Percentiles rank a stretch among this genome's conserved stretches.
Conservation (phyloP, 2,329 filamentous ascomycete genomes). For the Rutstroemia sp. region DNA sequence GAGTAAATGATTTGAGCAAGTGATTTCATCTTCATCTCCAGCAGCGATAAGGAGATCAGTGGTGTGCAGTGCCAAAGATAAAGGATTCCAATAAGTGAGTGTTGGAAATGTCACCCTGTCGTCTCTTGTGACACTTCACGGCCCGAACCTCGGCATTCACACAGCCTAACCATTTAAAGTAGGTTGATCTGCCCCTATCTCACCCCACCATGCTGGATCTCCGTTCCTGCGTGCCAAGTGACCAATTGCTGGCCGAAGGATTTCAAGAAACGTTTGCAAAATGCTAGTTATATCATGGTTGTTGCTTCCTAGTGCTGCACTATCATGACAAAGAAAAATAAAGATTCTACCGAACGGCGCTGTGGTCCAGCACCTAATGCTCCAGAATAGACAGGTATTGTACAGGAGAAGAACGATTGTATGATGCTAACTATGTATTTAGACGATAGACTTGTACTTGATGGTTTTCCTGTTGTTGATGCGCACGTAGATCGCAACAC, state of each 20-base stretch:
- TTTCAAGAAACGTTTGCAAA: too few relatives aligned
- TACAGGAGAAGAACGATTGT: not conserved
- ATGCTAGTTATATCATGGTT: too few relatives aligned
- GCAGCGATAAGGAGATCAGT: not conserved
- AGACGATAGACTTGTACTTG: slow-evolving; percentile 27
- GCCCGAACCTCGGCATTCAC: not conserved
- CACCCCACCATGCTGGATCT: not conserved
- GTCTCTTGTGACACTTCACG: not conserved
- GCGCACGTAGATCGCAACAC: slow-evolving; percentile 39
- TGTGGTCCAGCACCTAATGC: too few relatives aligned
- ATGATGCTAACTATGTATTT: slow-evolving; percentile 11
- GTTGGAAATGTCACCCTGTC: not conserved
- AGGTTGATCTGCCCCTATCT: not conserved
- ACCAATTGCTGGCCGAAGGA: too few relatives aligned
- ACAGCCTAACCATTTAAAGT: not conserved
- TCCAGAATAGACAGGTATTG: too few relatives aligned
- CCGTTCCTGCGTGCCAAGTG: not conserved
- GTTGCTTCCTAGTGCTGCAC: too few relatives aligned
- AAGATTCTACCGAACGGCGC: too few relatives aligned
- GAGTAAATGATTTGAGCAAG: too few relatives aligned
- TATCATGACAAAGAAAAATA: too few relatives aligned
- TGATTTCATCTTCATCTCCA: too few relatives aligned
- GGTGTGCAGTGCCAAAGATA: too few relatives aligned
- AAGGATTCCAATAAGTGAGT: not conserved
- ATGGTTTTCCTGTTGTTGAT: slow-evolving; percentile 31